Evolutionary conservation across 495 filamentous ascomycete genomes (phyloP).

Genomic region (Hyaloscypha variabilis): DNA sequence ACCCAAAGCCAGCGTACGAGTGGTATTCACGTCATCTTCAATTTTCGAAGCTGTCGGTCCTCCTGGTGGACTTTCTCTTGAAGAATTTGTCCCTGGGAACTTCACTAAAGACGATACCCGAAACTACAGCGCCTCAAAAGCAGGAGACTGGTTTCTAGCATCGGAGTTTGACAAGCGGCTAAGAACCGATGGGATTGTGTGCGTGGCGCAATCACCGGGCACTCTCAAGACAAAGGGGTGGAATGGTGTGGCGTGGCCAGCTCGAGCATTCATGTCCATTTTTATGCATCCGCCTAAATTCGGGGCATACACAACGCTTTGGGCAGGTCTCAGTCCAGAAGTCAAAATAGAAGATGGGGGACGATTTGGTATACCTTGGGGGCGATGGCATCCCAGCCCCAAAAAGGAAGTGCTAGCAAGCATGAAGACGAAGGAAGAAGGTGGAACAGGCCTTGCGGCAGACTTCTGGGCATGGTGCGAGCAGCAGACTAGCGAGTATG

Average conservation of each 20-base stretch:
- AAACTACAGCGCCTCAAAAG: constrained; percentile 38
- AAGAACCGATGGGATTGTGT: constrained; percentile 11
- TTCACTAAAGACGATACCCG: background rate
- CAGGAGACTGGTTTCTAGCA: constrained; percentile 38
- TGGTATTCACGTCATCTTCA: constrained; percentile 43
- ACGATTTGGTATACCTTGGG: constrained; percentile 45
- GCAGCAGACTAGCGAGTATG: constrained; percentile 36
- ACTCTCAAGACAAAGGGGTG: constrained; percentile 15
- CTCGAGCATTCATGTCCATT: background rate
- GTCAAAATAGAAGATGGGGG: constrained; percentile 35
- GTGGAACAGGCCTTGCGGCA: constrained; percentile 44
- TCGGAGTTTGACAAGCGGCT: constrained; percentile 31
- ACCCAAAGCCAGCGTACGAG: constrained; percentile 44
- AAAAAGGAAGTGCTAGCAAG: constrained; percentile 36
- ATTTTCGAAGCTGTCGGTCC: constrained; percentile 32
- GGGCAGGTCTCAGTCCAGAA: constrained; percentile 38
- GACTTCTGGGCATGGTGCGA: constrained; percentile 29
- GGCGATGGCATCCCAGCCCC: constrained; percentile 30
- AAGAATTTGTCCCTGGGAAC: constrained; percentile 30
- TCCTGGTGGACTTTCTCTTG: constrained; percentile 35
- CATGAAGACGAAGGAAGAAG: constrained; percentile 39
- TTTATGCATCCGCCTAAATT: constrained; percentile 10
- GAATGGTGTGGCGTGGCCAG: constrained; percentile 6
- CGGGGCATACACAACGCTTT: constrained; percentile 32
- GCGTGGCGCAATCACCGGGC: constrained; percentile 20